Conservation (phyloP, 768 basidiomycete genomes). For the Tricholoma terreum region DNA sequence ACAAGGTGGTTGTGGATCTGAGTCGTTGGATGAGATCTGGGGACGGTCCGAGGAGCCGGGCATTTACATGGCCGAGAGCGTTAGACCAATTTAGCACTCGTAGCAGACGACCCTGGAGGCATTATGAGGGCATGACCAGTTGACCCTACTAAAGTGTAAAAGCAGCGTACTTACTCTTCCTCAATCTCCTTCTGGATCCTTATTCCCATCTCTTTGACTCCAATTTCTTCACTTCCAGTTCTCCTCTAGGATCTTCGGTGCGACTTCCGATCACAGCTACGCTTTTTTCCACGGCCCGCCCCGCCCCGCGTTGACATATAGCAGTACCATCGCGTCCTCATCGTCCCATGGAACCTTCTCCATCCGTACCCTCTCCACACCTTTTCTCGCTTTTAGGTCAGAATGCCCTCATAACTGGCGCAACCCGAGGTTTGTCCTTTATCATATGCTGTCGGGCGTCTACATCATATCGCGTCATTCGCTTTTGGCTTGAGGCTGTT, state of each 20-base stretch:
- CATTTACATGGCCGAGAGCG: background rate
- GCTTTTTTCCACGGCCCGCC: constrained; percentile 6
- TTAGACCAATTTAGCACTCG: background rate
- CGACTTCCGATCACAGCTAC: constrained; percentile 9
- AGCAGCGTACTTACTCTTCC: too few species aligned
- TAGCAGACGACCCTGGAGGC: background rate
- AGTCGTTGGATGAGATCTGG: constrained; percentile 1
- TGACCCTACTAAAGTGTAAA: too few species aligned
- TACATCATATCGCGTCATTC: background rate
- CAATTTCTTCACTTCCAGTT: constrained; percentile 3
- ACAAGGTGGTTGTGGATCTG: background rate
- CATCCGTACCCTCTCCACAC: constrained; percentile 42
- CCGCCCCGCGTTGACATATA: constrained; percentile 9
- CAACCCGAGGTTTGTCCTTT: constrained; percentile 56
- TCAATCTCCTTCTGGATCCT: constrained; percentile 10
- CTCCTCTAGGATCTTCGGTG: constrained; percentile 13
- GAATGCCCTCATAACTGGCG: constrained; percentile 78
- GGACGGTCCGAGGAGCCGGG: constrained; percentile 4
- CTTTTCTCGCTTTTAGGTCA: constrained; percentile 69
- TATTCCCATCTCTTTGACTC: constrained; percentile 5
- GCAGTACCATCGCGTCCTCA: too few species aligned
- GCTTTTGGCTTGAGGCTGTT: background rate
- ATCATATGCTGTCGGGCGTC: background rate
- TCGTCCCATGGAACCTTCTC: constrained; percentile 59
- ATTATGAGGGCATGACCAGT: too few species aligned